Base-by-base conservation (phyloP, 352 stramenopile genomes). In the Phytophthora ohioensis region DNA sequence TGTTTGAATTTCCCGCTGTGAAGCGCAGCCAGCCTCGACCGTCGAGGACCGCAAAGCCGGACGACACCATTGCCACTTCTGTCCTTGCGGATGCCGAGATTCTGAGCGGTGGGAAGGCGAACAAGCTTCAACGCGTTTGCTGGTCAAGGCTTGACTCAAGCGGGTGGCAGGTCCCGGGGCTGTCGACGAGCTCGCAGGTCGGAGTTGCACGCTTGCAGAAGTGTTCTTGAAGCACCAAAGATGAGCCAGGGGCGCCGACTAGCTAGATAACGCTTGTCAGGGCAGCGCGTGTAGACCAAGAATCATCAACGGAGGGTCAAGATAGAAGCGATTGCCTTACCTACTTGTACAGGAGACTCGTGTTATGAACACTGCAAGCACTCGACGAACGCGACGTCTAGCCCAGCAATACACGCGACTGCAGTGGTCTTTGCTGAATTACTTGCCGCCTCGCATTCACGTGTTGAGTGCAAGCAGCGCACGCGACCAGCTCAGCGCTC, bases 211-310 rank as follows among this genome's bases (percentile, higher is more conserved):
- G 12, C 45, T 49, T 43, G 11, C 17, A 27, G 21, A 61, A 10
- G 30, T 17, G 52, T 57, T 52, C 11, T 65, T 58, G 52, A 63
- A 70, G 36, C 46, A 30, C 35, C 54, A 66, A 66, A 60, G 21
- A 64, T 64, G 36, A 58, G 54, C 10, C 46, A 64, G 35, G 10
- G 34, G 17, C 17, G 46, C 43, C 30, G 27, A 45, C 48, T 38
- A 58, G 31, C 48, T 55, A 32, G 13, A 27, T 58, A n/a, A 49
- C 13, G 38, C 35, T 48, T 57, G 32, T 31, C 13, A 43, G 17
- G 21, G n/a, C 21, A 30, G 36, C 34, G 10, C 52, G 35, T 58
- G 17, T 57, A 13, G 13, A 6, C 49, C 49, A 32, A 32, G 9
- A 52, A 46, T 46, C 5, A 17, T 17, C 13, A 36, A 36, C 46